A percentile compares a stretch with the other conserved stretches of the same genome.
Conservation (phyloP, 495 filamentous ascomycete genomes). For the Podospora bellae-mahoneyi region DNA sequence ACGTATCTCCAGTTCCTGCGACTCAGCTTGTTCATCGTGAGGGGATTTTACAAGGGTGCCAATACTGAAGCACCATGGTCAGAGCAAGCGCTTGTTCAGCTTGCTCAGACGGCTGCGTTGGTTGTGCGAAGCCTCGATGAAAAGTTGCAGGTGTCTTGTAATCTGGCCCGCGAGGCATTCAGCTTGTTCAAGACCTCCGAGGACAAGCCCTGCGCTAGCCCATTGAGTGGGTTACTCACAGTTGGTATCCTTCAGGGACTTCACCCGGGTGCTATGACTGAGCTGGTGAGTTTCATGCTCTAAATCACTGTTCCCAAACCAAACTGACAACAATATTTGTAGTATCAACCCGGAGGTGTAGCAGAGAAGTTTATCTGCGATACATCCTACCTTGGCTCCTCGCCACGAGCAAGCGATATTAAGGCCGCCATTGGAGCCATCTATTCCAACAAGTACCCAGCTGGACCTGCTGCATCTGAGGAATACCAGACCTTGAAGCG, state of each 20-base stretch:
- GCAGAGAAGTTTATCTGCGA: slow-evolving; percentile 30
- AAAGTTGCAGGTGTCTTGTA: slow-evolving; percentile 27
- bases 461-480: slow-evolving; percentile 27
- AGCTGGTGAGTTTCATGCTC: slow-evolving; percentile 31
- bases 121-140: slow-evolving; percentile 30
- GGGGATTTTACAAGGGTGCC: slow-evolving; percentile 25
- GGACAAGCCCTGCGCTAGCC: neutral
- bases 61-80: slow-evolving; percentile 20
- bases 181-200: slow-evolving; percentile 27
- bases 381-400: slow-evolving; percentile 14
- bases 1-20: slow-evolving; percentile 29
- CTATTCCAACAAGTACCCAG: slow-evolving; percentile 38
- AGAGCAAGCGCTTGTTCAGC: slow-evolving; percentile 26
- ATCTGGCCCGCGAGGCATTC: slow-evolving; percentile 34
- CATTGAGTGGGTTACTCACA: slow-evolving; percentile 27
- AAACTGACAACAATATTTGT: slow-evolving; percentile 16
- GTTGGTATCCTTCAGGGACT: slow-evolving; percentile 46
- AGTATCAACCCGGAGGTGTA: slow-evolving; percentile 29
- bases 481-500: slow-evolving; percentile 25
- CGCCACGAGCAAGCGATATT: slow-evolving; percentile 21
- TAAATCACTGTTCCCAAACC: neutral
- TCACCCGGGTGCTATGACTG: slow-evolving; percentile 36
- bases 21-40: slow-evolving; percentile 26
- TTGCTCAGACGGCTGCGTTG: slow-evolving; percentile 31
- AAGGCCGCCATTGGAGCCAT: slow-evolving; percentile 32